Evolutionary conservation across 495 filamentous ascomycete species (phyloP).

Genomic region (Talaromyces liani): DNA sequence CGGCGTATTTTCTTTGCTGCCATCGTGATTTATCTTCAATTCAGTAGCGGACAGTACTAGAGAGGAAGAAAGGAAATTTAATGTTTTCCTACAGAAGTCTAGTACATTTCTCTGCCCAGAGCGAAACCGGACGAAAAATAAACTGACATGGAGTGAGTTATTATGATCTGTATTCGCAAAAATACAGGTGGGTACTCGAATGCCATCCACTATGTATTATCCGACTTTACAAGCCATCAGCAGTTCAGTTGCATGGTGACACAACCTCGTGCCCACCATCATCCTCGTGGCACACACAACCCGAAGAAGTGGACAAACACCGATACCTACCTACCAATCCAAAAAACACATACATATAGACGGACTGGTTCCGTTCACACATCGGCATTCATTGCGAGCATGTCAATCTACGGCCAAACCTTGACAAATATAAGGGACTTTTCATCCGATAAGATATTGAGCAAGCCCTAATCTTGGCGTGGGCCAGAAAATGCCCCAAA

Average conservation of each 20-base stretch:
- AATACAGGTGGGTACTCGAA: background rate
- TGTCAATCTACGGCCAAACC: background rate
- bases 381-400: background rate
- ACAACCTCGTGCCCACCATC: background rate
- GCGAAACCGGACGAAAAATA: background rate
- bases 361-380: too few species aligned
- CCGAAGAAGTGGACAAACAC: background rate
- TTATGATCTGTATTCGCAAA: background rate
- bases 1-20: background rate
- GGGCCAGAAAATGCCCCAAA: background rate
- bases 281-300: background rate
- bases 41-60: too few species aligned
- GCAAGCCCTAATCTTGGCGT: background rate
- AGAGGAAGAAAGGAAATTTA: background rate
- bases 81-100: background rate
- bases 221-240: background rate
- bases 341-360: background rate
- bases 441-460: background rate
- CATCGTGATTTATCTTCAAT: too few species aligned
- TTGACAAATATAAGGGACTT: background rate
- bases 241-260: background rate
- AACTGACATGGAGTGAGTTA: background rate
- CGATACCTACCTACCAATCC: background rate
- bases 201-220: background rate
- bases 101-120: background rate